These are phyloP conservation scores for Hibiscus tridactylites DNA, from an alignment of 345 rosid genomes.

Conservation along the genomic window DNA sequence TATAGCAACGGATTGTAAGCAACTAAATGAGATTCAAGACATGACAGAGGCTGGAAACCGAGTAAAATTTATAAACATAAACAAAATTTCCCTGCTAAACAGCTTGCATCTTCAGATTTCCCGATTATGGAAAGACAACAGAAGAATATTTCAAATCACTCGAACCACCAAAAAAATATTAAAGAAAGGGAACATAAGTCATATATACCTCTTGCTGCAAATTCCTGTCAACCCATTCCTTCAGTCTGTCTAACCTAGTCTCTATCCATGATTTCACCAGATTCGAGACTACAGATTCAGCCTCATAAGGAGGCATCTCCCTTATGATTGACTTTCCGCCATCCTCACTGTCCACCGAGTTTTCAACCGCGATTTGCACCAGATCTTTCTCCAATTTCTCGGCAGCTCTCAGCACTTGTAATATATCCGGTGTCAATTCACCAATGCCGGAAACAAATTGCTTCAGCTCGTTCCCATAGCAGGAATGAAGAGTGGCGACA, in stretches of 20 bases:
- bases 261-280: conserved; percentile 81
- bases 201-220: conserved; percentile 78
- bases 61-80: neutral
- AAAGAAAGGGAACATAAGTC: neutral
- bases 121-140: neutral
- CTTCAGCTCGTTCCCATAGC: conserved; percentile 86
- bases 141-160: neutral
- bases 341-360: conserved; percentile 93
- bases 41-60: neutral
- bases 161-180: too few relatives aligned
- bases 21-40: neutral
- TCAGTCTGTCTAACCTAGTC: conserved; percentile 66
- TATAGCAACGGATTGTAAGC: neutral
- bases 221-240: conserved; percentile 85
- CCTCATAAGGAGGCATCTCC: conserved; percentile 97
- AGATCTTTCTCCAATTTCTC: conserved; percentile 96
- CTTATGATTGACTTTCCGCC: conserved; percentile 97
- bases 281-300: conserved; percentile 79
- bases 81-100: neutral
- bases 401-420: conserved; percentile 83
- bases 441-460: conserved; percentile 67
- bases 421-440: conserved; percentile 86
- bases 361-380: conserved; percentile 97
- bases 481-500: conserved; percentile 91
- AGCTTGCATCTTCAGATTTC: neutral